Base-by-base conservation (phyloP, 805 yeast species). In the Wickerhamiella australiensis region DNA sequence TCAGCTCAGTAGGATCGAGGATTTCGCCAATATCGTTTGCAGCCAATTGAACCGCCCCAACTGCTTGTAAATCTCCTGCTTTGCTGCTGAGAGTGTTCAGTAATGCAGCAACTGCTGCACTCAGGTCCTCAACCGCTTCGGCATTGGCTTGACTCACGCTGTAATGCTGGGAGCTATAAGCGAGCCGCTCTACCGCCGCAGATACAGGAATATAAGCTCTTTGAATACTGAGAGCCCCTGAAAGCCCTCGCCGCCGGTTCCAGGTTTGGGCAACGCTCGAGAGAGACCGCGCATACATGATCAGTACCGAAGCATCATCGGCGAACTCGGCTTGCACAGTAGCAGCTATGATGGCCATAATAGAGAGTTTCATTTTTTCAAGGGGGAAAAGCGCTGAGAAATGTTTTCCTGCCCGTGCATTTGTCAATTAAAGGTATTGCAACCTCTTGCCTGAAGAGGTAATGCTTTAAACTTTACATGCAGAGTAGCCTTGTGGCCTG, bases 261-360 rank as follows among this genome's bases (percentile, higher is more conserved):
- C 53, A 54, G 29, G n/a, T 46, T 15, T 18, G 9, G 47, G 50
- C 56, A 26, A 33, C 43, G 33, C 42, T 18, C 5, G 42, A 33
- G 11, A 54, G 53, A 31, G 11, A 40, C 37, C 20, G 27, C 46
- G 52, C 43, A 60, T 77, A 73, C 15, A 73, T 80, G 1, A 67
- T 72, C 13, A 35, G 46, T 11, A 42, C 23, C 6, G 15, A 22
- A 9, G 37, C 42, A 27, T 47, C 44, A 22, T 23, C 53, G 22
- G 29, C 49, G 33, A 47, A 50, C 33, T 46, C 51, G 29, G 54
- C 50, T n/a, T 26, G 18, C 12, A 17, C 51, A 18, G 20, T 42
- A 49, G 53, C 49, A 40, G 52, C 48, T 20, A 54, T 52, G 26
- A 54, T 52, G 31, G 55, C 51, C 47, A 53, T 8, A 12, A 31